phyloP scores from a whole-genome alignment of 305 asterid species.

The Ajuga reptans region DNA sequence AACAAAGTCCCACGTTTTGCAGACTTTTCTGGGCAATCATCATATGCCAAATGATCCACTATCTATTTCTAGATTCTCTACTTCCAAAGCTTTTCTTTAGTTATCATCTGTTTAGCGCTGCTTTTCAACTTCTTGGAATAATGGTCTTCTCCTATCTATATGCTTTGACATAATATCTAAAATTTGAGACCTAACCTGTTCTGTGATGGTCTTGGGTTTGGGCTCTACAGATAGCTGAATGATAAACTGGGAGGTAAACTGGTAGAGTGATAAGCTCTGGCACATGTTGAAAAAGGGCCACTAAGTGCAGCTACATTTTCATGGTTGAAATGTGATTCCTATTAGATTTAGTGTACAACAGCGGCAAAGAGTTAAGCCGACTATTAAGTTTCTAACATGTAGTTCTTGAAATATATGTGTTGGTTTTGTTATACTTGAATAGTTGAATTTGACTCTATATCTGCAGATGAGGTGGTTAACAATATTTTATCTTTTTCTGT shows the following conservation, averaged over 20 bases:
- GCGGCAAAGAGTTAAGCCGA: neutral
- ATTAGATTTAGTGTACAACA: neutral
- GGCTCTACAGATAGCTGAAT: neutral
- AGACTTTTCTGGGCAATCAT: neutral
- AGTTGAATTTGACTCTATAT: neutral
- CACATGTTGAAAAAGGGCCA: neutral
- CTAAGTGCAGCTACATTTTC: neutral
- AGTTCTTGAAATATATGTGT: neutral
- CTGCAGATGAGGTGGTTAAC: neutral
- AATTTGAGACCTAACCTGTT: neutral
- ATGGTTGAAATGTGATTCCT: neutral
- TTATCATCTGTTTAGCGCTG: neutral
- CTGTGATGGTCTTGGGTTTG: constrained; percentile 1
- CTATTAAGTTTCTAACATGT: neutral
- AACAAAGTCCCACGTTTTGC: neutral
- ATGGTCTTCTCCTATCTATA: neutral
- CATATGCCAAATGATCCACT: neutral
- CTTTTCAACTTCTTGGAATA: neutral
- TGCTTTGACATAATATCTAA: neutral
- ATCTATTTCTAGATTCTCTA: neutral
- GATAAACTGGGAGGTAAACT: neutral
- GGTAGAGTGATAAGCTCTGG: neutral
- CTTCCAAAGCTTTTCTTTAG: neutral
- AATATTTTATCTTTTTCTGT: neutral
- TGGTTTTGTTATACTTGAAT: neutral